Percentiles rank a stretch among this genome's conserved stretches.
Evolutionary conservation across 768 basidiomycete genomes (phyloP).

Genomic region (Trametes coccinea): DNA sequence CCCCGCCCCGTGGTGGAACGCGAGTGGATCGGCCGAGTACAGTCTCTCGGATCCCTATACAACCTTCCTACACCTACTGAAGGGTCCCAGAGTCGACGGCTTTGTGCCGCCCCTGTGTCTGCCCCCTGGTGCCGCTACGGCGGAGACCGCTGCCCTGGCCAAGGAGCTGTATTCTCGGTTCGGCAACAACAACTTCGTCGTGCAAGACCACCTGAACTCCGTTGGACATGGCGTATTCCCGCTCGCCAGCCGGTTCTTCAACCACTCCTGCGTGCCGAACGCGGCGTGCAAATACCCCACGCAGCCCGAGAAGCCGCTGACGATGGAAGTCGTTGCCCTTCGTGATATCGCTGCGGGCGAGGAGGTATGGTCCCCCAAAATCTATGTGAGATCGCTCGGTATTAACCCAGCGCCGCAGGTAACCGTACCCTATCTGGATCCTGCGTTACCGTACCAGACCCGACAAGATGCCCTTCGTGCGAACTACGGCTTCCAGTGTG

Average conservation of each 20-base stretch:
- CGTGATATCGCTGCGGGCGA: constrained; percentile 55
- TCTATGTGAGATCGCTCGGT: background rate
- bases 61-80: constrained; percentile 29
- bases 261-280: constrained; percentile 80
- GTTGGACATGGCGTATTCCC: constrained; percentile 79
- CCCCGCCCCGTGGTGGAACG: background rate
- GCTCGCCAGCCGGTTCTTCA: constrained; percentile 75
- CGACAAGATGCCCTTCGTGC: constrained; percentile 57
- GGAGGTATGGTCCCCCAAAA: constrained; percentile 49
- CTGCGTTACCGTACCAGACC: constrained; percentile 60
- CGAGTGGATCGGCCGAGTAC: background rate
- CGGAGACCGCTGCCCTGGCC: constrained; percentile 4
- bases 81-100: constrained; percentile 14
- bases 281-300: constrained; percentile 63
- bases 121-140: background rate
- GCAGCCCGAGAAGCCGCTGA: constrained; percentile 36
- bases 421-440: constrained; percentile 75
- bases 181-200: constrained; percentile 79
- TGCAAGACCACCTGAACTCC: constrained; percentile 71
- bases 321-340: constrained; percentile 69
- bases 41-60: background rate
- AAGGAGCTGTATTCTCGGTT: constrained; percentile 56
- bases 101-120: constrained; percentile 20
- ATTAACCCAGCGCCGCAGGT: constrained; percentile 46
- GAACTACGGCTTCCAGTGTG: constrained; percentile 70